Percentiles rank a stretch among this genome's conserved stretches.
These are phyloP conservation scores for Flagelloscypha sp. DNA, from an alignment of 768 basidiomycete genomes.

Conservation along the genomic window DNA sequence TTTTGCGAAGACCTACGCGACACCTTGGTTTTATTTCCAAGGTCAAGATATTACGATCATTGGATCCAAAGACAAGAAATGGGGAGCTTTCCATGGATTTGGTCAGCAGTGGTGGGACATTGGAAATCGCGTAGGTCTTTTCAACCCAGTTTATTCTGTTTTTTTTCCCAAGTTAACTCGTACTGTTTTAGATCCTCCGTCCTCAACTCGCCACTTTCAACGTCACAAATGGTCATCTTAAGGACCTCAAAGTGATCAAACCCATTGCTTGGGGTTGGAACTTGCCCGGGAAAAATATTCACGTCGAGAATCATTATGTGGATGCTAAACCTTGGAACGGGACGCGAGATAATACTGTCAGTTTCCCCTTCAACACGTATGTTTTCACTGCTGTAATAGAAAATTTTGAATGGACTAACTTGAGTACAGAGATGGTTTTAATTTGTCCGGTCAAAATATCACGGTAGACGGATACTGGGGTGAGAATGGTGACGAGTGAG, in stretches of 20 bases:
- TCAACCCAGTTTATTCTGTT: background rate
- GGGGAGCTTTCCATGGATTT: conserved; percentile 36
- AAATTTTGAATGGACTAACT: background rate
- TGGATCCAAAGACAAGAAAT: conserved; percentile 30
- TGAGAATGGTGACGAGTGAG: conserved; percentile 11
- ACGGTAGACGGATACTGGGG: conserved; percentile 29
- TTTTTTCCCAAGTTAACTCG: background rate
- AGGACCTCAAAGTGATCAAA: conserved; percentile 34
- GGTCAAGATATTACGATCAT: conserved; percentile 32
- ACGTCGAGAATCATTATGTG: conserved; percentile 30
- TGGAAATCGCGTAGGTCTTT: conserved; percentile 29
- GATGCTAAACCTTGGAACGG: conserved; percentile 33
- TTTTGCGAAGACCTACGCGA: conserved; percentile 26
- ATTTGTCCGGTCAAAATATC: conserved; percentile 30
- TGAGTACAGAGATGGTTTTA: conserved; percentile 24
- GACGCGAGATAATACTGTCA: conserved; percentile 26
- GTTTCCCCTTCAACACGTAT: conserved; percentile 38
- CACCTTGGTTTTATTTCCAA: conserved; percentile 38
- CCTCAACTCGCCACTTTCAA: conserved; percentile 43
- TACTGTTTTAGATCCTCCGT: conserved; percentile 23
- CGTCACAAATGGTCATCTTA: conserved; percentile 31
- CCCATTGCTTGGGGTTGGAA: conserved; percentile 44
- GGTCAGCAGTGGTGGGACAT: conserved; percentile 46
- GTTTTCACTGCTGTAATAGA: conserved; percentile 12
- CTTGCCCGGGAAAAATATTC: conserved; percentile 29